Percentiles rank a stretch among this genome's conserved stretches.
phyloP scores from a whole-genome alignment of 2,329 filamentous ascomycete genomes.

The Escovopsis weberi region DNA sequence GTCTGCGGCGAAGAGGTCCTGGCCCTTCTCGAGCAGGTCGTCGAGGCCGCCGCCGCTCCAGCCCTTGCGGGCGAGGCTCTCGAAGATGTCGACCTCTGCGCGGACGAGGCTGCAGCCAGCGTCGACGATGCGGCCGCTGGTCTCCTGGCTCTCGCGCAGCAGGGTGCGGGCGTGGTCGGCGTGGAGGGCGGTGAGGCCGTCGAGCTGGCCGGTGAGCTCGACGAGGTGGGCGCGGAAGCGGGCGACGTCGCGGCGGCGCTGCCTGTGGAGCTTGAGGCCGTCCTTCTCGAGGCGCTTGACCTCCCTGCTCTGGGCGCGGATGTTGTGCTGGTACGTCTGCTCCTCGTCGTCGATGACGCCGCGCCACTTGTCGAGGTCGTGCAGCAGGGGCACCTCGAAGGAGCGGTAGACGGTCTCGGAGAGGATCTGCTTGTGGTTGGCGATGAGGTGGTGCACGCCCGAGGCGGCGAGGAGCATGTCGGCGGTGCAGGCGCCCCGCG shows the following conservation, averaged over 20 bases:
- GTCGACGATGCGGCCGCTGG: constrained; percentile 46
- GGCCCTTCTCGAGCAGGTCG: constrained; percentile 48
- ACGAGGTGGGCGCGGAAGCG: constrained; percentile 49
- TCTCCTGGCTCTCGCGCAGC: constrained; percentile 49
- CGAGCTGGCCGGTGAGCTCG: constrained; percentile 45
- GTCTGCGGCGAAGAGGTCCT: constrained; percentile 42
- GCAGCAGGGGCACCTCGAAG: constrained; percentile 55
- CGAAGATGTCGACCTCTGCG: constrained; percentile 57
- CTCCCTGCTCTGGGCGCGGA: constrained; percentile 40
- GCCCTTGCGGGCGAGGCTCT: constrained; percentile 50
- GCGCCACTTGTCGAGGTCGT: constrained; percentile 53
- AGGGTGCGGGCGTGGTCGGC: constrained; percentile 44
- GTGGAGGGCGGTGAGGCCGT: constrained; percentile 47
- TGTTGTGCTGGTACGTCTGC: constrained; percentile 40
- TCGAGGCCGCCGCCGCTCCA: constrained; percentile 54
- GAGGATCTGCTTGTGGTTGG: constrained; percentile 57
- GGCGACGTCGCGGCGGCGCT: constrained; percentile 44
- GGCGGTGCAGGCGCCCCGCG: constrained; percentile 40
- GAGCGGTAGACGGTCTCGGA: constrained; percentile 53
- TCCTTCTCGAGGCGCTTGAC: constrained; percentile 52
- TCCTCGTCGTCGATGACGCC: constrained; percentile 50
- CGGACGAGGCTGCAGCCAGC: constrained; percentile 50
- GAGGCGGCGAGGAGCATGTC: constrained; percentile 47
- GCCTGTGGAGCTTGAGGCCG: constrained; percentile 45
- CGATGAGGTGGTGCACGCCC: constrained; percentile 51